Base-by-base conservation (phyloP, 2,329 filamentous ascomycete species). In the Colletotrichum liriopes region DNA sequence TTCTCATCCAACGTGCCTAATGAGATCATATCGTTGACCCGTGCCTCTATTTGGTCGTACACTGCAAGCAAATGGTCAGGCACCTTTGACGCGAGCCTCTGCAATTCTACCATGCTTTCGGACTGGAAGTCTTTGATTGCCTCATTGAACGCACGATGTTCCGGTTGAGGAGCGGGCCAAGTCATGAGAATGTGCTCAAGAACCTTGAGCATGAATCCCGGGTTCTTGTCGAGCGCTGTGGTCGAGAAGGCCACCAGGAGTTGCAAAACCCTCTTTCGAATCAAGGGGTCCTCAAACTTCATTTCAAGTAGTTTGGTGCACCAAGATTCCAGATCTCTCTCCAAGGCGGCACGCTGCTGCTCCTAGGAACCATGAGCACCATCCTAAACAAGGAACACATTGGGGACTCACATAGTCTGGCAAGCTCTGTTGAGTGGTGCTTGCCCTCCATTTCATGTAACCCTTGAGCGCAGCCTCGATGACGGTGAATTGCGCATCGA, bases 141-240 rank as follows among this genome's bases (percentile, higher is more conserved):
- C 75, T 98, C 96, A 18, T 93, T 95, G 81, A 95, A 98, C 3
- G 90, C 85, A 51, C 89, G 87, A 77, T 93, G 90, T 55, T 93
- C 90, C 2, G 93, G 91, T 67, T 93, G 89, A 54, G 94, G 90
- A 4, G 89, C 86, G n/a, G 94, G 91, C 83, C 93, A 93, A 43
- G 94, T 95, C 78, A 96, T 91, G 47, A 99, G 87, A 74, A 98
- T 95, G 80, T 98, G 94, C 79, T 98, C 94, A 4, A 98, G 88
- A 29, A 98, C 94, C 79, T 93, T 95, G 26, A 98, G 87, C 82
- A 97, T 96, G 81, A 98, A 96, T 45, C 87, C 88, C 7, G 93
- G 89, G 67, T 94, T 93, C 76, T 92, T 92, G 78, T 94, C 91
- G 8, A 98, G 86, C 3, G 93, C 93, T 39, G 91, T 93, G 0